Conservation (phyloP, 2,329 filamentous ascomycete species). For the Ascochyta rabiei region DNA sequence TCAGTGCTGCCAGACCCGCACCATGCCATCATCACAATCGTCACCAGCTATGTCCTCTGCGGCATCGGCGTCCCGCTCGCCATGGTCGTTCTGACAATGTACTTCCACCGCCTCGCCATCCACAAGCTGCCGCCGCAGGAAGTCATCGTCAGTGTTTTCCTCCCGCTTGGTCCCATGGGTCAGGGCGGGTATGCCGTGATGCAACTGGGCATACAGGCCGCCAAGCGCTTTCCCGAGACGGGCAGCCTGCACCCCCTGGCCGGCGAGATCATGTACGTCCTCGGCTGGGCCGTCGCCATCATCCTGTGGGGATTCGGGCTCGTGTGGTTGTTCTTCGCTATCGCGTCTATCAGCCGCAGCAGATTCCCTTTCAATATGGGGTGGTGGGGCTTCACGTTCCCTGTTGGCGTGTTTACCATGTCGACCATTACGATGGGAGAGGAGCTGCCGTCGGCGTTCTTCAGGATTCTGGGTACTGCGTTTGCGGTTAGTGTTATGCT, state of each 20-base stretch:
- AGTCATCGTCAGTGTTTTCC: constrained; percentile 69
- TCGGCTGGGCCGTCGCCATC: constrained; percentile 59
- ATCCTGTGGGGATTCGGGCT: constrained; percentile 63
- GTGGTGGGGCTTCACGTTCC: constrained; percentile 67
- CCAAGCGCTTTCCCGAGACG: constrained; percentile 49
- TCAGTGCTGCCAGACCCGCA: constrained; percentile 59
- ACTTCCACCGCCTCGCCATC: constrained; percentile 72
- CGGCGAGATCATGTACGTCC: constrained; percentile 63
- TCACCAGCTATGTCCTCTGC: constrained; percentile 71
- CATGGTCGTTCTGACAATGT: constrained; percentile 66
- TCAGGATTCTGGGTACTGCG: constrained; percentile 60
- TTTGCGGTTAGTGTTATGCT: constrained; percentile 57
- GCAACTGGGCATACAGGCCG: constrained; percentile 54
- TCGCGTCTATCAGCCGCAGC: constrained; percentile 53
- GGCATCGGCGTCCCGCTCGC: constrained; percentile 67
- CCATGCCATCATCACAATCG: constrained; percentile 65
- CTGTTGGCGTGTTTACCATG: constrained; percentile 56
- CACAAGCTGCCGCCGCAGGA: constrained; percentile 69
- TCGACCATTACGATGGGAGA: constrained; percentile 54
- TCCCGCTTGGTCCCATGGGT: constrained; percentile 70
- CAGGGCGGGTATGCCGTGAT: constrained; percentile 68
- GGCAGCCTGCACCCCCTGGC: constrained; percentile 47
- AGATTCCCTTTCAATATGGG: constrained; percentile 66
- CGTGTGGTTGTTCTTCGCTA: constrained; percentile 61
- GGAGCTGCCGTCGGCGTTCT: constrained; percentile 62